Conservation (phyloP, 2,329 filamentous ascomycete genomes). For the Chalara sp. region DNA sequence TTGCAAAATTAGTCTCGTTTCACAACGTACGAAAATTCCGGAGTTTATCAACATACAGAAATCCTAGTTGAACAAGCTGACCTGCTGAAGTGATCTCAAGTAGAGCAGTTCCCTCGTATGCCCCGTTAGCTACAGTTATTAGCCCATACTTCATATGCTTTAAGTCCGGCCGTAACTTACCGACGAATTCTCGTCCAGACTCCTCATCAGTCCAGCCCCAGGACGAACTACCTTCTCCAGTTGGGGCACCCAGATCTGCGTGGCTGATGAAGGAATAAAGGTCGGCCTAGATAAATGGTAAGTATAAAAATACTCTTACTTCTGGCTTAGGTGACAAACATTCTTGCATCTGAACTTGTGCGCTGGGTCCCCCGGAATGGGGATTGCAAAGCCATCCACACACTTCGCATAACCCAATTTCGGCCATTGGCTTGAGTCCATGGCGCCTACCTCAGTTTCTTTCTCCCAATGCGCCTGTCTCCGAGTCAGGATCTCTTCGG, state of each 20-base stretch:
- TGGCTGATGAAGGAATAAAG: constrained; percentile 17
- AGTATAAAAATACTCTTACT: not conserved
- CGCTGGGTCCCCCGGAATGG: not conserved
- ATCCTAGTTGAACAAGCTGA: not conserved
- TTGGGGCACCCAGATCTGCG: constrained; percentile 11
- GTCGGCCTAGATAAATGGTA: constrained; percentile 8
- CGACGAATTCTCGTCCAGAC: constrained; percentile 40
- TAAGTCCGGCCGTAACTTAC: constrained; percentile 14
- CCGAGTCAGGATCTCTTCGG: not conserved
- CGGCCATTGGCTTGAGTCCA: constrained; percentile 5
- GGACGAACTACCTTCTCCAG: constrained; percentile 8
- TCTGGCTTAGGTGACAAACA: not conserved
- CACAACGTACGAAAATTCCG: not conserved
- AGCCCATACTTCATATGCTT: not conserved
- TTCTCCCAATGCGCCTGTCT: not conserved
- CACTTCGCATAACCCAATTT: not conserved
- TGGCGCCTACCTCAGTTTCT: constrained; percentile 1
- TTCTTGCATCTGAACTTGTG: not conserved
- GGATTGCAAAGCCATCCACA: not conserved
- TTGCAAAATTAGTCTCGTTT: not conserved
- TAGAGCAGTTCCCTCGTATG: not conserved
- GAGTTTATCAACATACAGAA: not conserved
- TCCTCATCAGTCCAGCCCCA: constrained; percentile 39
- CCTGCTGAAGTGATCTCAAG: not conserved
- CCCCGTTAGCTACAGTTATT: not conserved